Evolutionary conservation across 2,329 filamentous ascomycete genomes (phyloP).

Genomic region (Penicillium hordei): DNA sequence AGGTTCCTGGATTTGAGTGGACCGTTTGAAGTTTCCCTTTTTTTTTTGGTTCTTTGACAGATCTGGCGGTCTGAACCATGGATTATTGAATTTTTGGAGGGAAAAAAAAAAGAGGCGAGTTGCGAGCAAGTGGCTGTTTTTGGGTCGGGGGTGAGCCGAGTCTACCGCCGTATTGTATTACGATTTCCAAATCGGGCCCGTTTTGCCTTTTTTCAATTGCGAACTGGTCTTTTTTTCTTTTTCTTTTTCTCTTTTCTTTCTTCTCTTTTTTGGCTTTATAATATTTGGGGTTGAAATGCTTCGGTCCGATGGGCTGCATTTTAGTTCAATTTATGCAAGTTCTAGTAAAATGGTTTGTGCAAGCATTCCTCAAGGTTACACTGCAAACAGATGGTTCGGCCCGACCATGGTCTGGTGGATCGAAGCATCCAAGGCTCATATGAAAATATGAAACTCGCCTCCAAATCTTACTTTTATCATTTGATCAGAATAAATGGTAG

Average conservation of each 20-base stretch:
- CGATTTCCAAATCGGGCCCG: background rate
- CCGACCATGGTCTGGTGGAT: background rate
- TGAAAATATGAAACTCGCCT: background rate
- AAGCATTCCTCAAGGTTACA: background rate
- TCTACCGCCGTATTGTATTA: constrained; percentile 7
- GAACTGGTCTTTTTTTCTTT: background rate
- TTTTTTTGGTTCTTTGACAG: background rate
- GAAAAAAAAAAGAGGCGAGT: background rate
- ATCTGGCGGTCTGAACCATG: constrained; percentile 4
- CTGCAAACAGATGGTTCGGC: background rate
- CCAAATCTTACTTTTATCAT: background rate
- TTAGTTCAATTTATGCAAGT: background rate
- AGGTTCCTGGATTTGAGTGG: background rate
- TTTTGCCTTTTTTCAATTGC: background rate
- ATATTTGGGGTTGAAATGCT: background rate
- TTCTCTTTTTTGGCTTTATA: too few relatives aligned
- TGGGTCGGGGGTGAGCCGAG: constrained; percentile 6
- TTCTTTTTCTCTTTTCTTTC: background rate
- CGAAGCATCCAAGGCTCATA: background rate
- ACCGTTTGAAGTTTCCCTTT: background rate
- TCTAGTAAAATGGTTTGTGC: background rate
- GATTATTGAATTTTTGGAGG: background rate
- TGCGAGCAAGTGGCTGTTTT: constrained; percentile 6
- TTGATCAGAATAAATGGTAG: background rate
- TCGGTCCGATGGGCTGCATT: background rate